Evolutionary conservation across 441 rosid species (phyloP).

Genomic region (Macaranga tanarius): DNA sequence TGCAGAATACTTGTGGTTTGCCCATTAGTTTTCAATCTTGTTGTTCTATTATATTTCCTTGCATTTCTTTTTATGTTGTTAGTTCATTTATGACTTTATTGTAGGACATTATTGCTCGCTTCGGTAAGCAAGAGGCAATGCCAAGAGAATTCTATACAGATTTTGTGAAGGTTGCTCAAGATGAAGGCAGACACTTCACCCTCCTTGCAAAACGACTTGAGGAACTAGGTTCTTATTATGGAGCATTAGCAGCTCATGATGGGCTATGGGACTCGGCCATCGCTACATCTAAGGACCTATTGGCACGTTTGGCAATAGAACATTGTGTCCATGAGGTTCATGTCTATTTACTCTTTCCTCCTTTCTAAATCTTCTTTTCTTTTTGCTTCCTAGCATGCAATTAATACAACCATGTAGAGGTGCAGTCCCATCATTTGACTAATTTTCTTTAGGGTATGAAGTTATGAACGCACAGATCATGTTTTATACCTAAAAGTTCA

Average conservation of each 20-base stretch:
- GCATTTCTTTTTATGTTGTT: not conserved
- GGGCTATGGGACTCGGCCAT: slow-evolving; percentile 88
- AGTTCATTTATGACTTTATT: slow-evolving; percentile 12
- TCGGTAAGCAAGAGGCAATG: slow-evolving; percentile 87
- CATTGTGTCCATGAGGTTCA: slow-evolving; percentile 88
- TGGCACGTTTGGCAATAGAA: slow-evolving; percentile 79
- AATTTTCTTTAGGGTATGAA: not conserved
- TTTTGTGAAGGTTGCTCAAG: slow-evolving; percentile 87
- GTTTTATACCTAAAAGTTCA: not conserved
- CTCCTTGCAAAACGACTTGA: slow-evolving; percentile 68
- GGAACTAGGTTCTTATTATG: slow-evolving; percentile 71
- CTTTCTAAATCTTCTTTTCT: not conserved
- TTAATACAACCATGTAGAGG: not conserved
- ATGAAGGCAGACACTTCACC: slow-evolving; percentile 83
- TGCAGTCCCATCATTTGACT: not conserved
- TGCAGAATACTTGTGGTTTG: not conserved
- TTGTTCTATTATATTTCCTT: not conserved
- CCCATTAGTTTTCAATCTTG: not conserved
- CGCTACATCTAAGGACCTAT: slow-evolving; percentile 68
- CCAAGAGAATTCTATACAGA: slow-evolving; percentile 88
- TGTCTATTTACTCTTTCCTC: slow-evolving; percentile 4
- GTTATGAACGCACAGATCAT: not conserved
- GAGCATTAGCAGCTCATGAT: slow-evolving; percentile 88
- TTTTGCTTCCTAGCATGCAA: not conserved
- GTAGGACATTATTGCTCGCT: slow-evolving; percentile 89